Percentiles rank a stretch among this genome's conserved stretches.
phyloP scores from a whole-genome alignment of 2,329 filamentous ascomycete species.

The Pestalotiopsis sp. region DNA sequence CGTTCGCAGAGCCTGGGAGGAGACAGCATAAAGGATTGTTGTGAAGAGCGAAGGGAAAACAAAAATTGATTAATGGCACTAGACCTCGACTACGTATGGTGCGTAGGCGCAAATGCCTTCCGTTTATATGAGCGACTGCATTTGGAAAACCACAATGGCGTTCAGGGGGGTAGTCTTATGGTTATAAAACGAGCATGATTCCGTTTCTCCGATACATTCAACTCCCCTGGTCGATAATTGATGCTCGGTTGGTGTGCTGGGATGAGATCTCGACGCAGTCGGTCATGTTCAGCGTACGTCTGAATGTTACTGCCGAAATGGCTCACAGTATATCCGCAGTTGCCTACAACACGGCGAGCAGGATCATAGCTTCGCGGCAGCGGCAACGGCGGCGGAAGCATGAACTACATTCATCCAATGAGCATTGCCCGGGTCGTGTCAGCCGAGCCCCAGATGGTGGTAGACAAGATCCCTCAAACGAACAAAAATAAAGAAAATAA shows the following conservation, averaged over 20 bases:
- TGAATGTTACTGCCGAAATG: not conserved
- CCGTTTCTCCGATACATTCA: not conserved
- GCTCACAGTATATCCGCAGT: not conserved
- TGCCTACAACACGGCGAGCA: not conserved
- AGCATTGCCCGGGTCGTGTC: not conserved
- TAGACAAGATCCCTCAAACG: not conserved
- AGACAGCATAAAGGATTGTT: slow-evolving; percentile 55
- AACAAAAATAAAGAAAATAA: not conserved
- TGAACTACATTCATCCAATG: not conserved
- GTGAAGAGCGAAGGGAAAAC: not conserved
- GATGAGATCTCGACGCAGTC: not conserved
- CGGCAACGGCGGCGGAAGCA: not conserved
- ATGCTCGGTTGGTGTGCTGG: not conserved
- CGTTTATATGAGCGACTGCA: not conserved
- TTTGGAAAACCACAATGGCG: slow-evolving; percentile 6
- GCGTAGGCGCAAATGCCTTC: not conserved
- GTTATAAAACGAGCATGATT: slow-evolving; percentile 3
- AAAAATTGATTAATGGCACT: not conserved
- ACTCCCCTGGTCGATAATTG: not conserved
- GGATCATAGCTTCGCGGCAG: not conserved
- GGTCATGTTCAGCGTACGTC: not conserved
- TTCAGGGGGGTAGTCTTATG: slow-evolving; percentile 6
- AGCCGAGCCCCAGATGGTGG: not conserved
- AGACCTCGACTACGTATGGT: not conserved
- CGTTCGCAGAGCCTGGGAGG: slow-evolving; percentile 83